Evolutionary conservation across 148 eudicot species (phyloP).

Genomic region (Arctostaphylos glauca): DNA sequence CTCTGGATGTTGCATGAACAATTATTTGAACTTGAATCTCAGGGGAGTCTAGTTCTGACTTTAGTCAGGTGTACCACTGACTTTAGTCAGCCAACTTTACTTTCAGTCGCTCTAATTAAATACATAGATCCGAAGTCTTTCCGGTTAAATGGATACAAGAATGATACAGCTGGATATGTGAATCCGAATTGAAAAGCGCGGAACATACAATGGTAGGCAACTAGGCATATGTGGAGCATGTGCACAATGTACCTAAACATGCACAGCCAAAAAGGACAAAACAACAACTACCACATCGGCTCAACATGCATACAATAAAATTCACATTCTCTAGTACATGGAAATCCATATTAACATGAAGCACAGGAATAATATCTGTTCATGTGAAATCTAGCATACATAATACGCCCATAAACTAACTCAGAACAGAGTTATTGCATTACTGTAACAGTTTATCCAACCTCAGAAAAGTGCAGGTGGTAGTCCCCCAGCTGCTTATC

Average conservation of each 20-base stretch:
- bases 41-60: neutral
- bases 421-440: slow-evolving; percentile 5
- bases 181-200: neutral
- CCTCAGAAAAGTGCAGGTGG: slow-evolving; percentile 84
- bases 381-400: neutral
- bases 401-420: neutral
- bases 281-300: too few species aligned
- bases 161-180: neutral
- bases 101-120: neutral
- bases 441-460: slow-evolving; percentile 24
- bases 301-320: too few species aligned
- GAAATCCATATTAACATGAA: neutral
- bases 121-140: neutral
- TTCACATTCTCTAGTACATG: neutral
- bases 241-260: slow-evolving; percentile 2
- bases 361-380: slow-evolving; percentile 3
- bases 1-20: neutral
- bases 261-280: neutral
- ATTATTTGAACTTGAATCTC: neutral
- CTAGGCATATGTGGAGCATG: neutral
- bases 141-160: neutral
- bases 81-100: neutral
- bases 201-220: neutral
- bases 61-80: neutral
- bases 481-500: slow-evolving; percentile 88